Evolutionary conservation across 192 early-diverging fungal genomes (phyloP).

Genomic region (Gonapodya sp.): DNA sequence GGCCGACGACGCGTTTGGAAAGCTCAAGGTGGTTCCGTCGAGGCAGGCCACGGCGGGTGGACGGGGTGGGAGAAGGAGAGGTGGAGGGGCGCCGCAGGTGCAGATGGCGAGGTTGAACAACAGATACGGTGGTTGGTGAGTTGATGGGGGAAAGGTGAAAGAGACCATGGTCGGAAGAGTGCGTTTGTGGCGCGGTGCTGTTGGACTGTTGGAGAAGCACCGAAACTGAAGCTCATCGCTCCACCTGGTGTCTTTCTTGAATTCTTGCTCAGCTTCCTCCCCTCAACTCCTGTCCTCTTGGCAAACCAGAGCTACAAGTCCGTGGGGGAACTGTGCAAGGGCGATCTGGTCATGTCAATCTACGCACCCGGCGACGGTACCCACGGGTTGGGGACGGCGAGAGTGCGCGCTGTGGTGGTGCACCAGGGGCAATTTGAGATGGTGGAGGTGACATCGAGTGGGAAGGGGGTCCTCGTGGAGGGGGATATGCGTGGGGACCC

Average conservation of each 20-base stretch:
- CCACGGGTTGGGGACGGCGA: neutral
- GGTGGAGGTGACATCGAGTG: neutral
- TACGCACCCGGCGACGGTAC: neutral
- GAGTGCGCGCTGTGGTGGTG: neutral
- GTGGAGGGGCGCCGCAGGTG: neutral
- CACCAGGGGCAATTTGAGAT: neutral
- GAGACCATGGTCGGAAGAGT: no score
- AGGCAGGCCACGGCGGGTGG: no score
- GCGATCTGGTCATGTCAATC: slow-evolving; percentile 14
- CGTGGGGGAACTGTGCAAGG: slow-evolving; percentile 15
- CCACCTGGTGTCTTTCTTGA: neutral
- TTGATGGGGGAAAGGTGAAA: no score
- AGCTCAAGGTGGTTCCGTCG: neutral
- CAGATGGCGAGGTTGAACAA: neutral
- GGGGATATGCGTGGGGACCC: neutral
- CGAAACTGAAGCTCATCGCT: no score
- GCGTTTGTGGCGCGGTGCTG: no score
- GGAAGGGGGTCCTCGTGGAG: neutral
- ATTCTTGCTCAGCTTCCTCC: neutral
- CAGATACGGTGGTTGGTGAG: neutral
- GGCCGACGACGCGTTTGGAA: neutral
- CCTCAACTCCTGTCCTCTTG: slow-evolving; percentile 6
- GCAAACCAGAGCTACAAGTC: slow-evolving; percentile 3
- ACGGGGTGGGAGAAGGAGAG: no score
- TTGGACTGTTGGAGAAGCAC: no score